Conservation (phyloP, 768 basidiomycete species). For the Rhizopogon vesiculosus region DNA sequence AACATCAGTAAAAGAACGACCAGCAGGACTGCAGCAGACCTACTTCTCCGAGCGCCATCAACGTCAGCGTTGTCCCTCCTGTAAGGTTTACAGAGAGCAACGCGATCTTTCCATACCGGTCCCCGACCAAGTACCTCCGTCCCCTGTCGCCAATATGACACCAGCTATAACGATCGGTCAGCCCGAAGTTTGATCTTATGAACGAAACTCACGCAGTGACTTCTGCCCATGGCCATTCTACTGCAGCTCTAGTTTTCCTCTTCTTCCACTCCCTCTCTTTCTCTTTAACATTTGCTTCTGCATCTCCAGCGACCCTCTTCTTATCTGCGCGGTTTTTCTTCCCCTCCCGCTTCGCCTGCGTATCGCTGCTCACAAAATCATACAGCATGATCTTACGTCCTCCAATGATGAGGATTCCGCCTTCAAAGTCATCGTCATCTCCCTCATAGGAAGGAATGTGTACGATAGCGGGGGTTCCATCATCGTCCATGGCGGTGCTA, state of each 20-base stretch:
- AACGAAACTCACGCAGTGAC: slow-evolving; percentile 54
- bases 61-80: slow-evolving; percentile 34
- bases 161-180: slow-evolving; percentile 34
- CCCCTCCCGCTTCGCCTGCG: slow-evolving; percentile 47
- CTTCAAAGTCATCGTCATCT: slow-evolving; percentile 35
- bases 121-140: slow-evolving; percentile 57
- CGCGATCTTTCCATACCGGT: slow-evolving; percentile 65
- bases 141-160: slow-evolving; percentile 44
- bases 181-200: background rate
- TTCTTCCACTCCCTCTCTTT: slow-evolving; percentile 47
- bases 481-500: slow-evolving; percentile 20
- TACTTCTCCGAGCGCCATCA: slow-evolving; percentile 74
- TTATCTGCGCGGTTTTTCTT: slow-evolving; percentile 51
- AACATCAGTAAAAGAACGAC: slow-evolving; percentile 3
- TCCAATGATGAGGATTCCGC: slow-evolving; percentile 70
- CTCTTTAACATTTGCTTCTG: slow-evolving; percentile 40
- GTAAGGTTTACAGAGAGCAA: slow-evolving; percentile 53
- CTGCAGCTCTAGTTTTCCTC: slow-evolving; percentile 47
- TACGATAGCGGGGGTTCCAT: slow-evolving; percentile 38
- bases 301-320: slow-evolving; percentile 43
- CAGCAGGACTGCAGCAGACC: slow-evolving; percentile 3
- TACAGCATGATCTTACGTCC: slow-evolving; percentile 61
- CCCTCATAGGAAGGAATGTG: slow-evolving; percentile 21
- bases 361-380: slow-evolving; percentile 45
- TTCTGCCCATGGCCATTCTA: slow-evolving; percentile 77